Conservation (phyloP, 2,329 filamentous ascomycete genomes). For the Sclerotinia glacialis region DNA sequence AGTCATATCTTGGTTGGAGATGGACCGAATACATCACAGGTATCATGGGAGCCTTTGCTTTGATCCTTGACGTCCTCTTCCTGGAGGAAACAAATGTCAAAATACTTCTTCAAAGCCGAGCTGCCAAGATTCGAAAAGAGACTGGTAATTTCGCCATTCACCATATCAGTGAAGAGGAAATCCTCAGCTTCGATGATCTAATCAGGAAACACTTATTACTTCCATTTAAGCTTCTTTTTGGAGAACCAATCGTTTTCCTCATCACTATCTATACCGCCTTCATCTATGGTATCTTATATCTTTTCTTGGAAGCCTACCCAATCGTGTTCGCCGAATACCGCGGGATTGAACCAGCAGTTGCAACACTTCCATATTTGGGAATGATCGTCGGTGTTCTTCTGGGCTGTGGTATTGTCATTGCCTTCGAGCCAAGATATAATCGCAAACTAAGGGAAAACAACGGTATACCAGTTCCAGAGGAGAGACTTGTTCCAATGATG, state of each 20-base stretch:
- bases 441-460: slow-evolving; percentile 41
- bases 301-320: slow-evolving; percentile 49
- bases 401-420: slow-evolving; percentile 62
- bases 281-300: slow-evolving; percentile 52
- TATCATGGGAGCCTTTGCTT: slow-evolving; percentile 47
- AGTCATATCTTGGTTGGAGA: slow-evolving; percentile 52
- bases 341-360: slow-evolving; percentile 39
- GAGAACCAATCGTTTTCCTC: slow-evolving; percentile 61
- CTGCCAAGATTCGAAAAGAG: slow-evolving; percentile 45
- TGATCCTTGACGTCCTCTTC: slow-evolving; percentile 43
- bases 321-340: slow-evolving; percentile 45
- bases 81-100: slow-evolving; percentile 52
- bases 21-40: slow-evolving; percentile 56
- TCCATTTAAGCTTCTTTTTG: slow-evolving; percentile 55
- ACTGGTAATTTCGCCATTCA: slow-evolving; percentile 40
- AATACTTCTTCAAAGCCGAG: slow-evolving; percentile 48
- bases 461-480: slow-evolving; percentile 40
- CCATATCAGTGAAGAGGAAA: slow-evolving; percentile 41
- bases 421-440: slow-evolving; percentile 62
- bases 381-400: slow-evolving; percentile 62
- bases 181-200: slow-evolving; percentile 41
- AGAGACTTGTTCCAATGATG: slow-evolving; percentile 44
- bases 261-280: slow-evolving; percentile 50
- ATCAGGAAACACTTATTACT: slow-evolving; percentile 30
- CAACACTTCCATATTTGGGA: slow-evolving; percentile 37